Conservation (phyloP, 2,329 filamentous ascomycete genomes). For the Kalmusia sp. region DNA sequence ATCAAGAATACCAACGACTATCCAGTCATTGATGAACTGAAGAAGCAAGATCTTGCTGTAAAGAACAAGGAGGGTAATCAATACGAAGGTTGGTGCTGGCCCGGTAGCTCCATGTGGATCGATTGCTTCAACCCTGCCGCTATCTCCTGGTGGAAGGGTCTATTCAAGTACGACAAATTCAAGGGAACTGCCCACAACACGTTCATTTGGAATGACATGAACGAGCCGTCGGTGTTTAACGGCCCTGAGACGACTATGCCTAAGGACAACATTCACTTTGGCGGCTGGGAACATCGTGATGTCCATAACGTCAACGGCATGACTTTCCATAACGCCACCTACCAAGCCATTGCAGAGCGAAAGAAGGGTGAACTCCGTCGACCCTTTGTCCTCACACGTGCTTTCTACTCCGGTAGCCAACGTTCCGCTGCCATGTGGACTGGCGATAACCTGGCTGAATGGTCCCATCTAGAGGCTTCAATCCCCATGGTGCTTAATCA, state of each 20-base stretch:
- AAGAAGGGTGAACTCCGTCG: conserved; percentile 85
- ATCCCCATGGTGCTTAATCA: conserved; percentile 94
- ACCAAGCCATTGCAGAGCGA: conserved; percentile 80
- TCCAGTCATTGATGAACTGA: conserved; percentile 78
- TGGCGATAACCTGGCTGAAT: conserved; percentile 93
- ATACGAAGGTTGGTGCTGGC: conserved; percentile 99
- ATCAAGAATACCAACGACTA: conserved; percentile 93
- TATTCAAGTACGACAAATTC: conserved; percentile 90
- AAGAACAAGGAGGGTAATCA: conserved; percentile 88
- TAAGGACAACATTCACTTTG: conserved; percentile 93
- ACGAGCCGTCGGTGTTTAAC: conserved; percentile 98
- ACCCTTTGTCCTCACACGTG: conserved; percentile 90
- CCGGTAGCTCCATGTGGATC: conserved; percentile 94
- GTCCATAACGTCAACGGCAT: conserved; percentile 95
- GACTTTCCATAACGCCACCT: conserved; percentile 95
- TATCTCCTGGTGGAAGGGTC: conserved; percentile 85
- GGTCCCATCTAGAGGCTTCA: conserved; percentile 87
- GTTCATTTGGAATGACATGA: conserved; percentile 99
- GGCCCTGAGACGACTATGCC: conserved; percentile 98
- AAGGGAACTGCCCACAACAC: conserved; percentile 85
- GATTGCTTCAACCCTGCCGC: conserved; percentile 95
- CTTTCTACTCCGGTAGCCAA: conserved; percentile 91
- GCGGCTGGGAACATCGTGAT: conserved; percentile 95
- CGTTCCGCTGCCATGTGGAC: conserved; percentile 97
- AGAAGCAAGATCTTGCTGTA: conserved; percentile 81